Base-by-base conservation (phyloP, 169 alveolate species). In the Cryptosporidium muris region DNA sequence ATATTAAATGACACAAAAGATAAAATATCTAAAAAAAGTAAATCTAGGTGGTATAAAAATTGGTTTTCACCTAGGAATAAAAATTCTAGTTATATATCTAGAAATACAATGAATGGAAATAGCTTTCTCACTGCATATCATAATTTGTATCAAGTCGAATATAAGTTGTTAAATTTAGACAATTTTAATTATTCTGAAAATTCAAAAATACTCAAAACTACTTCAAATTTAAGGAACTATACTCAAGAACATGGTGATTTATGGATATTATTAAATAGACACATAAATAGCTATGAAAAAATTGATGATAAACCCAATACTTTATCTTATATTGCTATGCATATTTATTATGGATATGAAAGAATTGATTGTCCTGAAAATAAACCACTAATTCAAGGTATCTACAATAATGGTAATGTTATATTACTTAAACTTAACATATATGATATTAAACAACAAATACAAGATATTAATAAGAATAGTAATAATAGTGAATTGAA, bases 361-460 rank as follows among this genome's bases (percentile, higher is more conserved):
- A 11, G 85, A 74, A 45, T 74, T 47, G 63, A 58, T 1, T 58
- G 74, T 12, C 85, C 54, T 14, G 85, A 74, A 43, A 52, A 68
- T 12, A 12, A 58, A 14, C 85, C 85, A 7, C 38, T 74, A 4
- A 54, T 74, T 47, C 85, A 74, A 58, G 85, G 85, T 4, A 45
- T 74, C 2, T 74, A 74, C 37, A 74, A 68, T 47, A 60, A 74
- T 58, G 85, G 85, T n/a, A 54, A 25, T 43, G 85, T 74, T 0
- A 58, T 74, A 4, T 58, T 45, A 16, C 60, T 43, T 38, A 74
- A 60, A 45, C 54, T 63, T 14, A 74, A 60, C 2, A 74, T 74
- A 54, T 56, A 16, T 58, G 25, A 25, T 25, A 25, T 25, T 25
- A 25, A 25, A 25, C 56, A 58, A 34, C 40, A 58, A 16, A 9